These are phyloP conservation scores for Acanthamoeba lenticulata DNA, from an alignment of 208 protist genomes.

Conservation along the genomic window DNA sequence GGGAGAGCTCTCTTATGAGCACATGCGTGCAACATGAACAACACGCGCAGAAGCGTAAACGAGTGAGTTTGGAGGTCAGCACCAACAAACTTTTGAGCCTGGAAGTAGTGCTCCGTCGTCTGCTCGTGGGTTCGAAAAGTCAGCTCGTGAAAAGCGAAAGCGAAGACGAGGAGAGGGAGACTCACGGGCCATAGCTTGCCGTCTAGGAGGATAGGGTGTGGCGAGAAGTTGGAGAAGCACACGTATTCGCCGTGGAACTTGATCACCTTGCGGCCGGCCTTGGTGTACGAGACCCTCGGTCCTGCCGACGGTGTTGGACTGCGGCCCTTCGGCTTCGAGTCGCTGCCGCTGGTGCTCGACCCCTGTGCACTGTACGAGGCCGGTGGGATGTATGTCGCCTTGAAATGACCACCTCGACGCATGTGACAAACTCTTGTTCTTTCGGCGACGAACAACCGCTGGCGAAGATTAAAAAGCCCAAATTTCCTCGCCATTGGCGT, in stretches of 20 bases:
- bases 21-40: too few relatives aligned
- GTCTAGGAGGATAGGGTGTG: neutral
- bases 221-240: conserved; percentile 56
- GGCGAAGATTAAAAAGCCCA: too few relatives aligned
- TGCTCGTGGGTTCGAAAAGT: neutral
- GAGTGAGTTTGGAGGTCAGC: neutral
- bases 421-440: too few relatives aligned
- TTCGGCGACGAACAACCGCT: too few relatives aligned
- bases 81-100: conserved; percentile 58
- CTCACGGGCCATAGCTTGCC: neutral
- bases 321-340: too few relatives aligned
- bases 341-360: neutral
- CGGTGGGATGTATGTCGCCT: neutral
- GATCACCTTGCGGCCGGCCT: neutral
- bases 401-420: too few relatives aligned
- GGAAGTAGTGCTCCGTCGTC: conserved; percentile 69
- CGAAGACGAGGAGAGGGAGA: too few relatives aligned
- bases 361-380: neutral
- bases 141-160: neutral
- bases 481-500: too few relatives aligned
- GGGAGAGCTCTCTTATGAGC: too few relatives aligned
- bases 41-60: neutral
- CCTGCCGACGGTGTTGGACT: too few relatives aligned
- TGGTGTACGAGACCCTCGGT: neutral
- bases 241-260: conserved; percentile 43